Percentiles rank a stretch among this genome's conserved stretches.
Conservation (phyloP, 2,329 filamentous ascomycete species). For the Emydomyces testavorans region DNA sequence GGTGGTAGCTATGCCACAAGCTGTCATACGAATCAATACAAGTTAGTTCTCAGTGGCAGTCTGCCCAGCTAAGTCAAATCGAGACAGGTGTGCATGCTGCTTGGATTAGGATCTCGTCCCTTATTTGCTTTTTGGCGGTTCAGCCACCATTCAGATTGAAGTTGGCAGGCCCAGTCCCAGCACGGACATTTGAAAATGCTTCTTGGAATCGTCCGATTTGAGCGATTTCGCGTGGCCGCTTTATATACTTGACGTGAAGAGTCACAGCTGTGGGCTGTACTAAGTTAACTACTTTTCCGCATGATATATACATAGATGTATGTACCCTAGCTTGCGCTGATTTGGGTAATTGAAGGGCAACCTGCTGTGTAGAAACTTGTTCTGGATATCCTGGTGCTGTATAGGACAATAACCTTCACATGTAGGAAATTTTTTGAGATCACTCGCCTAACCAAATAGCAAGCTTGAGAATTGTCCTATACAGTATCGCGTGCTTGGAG, state of each 20-base stretch:
- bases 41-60: background rate
- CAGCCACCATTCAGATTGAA: slow-evolving; percentile 13
- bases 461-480: background rate
- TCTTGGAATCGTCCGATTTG: background rate
- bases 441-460: background rate
- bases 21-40: background rate
- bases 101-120: slow-evolving; percentile 6
- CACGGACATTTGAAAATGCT: slow-evolving; percentile 1
- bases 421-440: background rate
- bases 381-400: no score
- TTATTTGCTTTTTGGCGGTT: slow-evolving; percentile 16
- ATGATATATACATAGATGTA: no score
- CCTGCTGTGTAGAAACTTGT: no score
- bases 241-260: no score
- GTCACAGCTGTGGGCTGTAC: no score
- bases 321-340: background rate
- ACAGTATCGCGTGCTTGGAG: background rate
- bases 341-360: background rate
- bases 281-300: no score
- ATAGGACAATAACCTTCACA: no score
- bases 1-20: background rate
- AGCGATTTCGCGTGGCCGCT: no score
- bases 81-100: background rate
- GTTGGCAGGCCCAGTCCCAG: slow-evolving; percentile 1
- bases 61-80: background rate